A percentile compares a stretch with the other conserved stretches of the same genome.
These are phyloP conservation scores for Dactylellina sp. DNA, from an alignment of 2,329 filamentous ascomycete species.

Conservation along the genomic window DNA sequence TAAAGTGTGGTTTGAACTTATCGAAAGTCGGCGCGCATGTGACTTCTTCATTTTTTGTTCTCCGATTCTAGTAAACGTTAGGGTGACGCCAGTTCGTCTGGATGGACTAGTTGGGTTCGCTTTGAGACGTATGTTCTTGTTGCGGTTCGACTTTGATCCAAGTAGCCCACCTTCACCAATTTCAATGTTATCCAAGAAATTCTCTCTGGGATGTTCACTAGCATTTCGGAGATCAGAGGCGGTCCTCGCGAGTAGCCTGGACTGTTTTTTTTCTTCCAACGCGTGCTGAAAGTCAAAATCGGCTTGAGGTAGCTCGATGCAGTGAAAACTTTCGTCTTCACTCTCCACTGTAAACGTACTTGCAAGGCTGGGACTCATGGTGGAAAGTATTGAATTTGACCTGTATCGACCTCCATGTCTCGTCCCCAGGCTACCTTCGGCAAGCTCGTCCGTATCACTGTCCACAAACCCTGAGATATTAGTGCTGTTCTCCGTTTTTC, in stretches of 20 bases:
- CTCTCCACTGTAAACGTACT: constrained; percentile 93
- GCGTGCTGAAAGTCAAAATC: constrained; percentile 85
- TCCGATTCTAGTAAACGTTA: constrained; percentile 82
- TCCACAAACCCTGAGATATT: constrained; percentile 73
- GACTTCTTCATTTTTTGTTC: constrained; percentile 55
- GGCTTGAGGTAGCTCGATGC: constrained; percentile 84
- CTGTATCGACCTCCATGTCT: constrained; percentile 85
- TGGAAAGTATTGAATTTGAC: constrained; percentile 72
- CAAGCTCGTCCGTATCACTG: constrained; percentile 85
- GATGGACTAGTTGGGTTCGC: constrained; percentile 74
- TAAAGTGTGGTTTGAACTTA: constrained; percentile 49
- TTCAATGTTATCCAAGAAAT: constrained; percentile 87
- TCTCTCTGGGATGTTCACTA: constrained; percentile 69
- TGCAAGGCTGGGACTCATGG: constrained; percentile 89
- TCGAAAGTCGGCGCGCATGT: constrained; percentile 47
- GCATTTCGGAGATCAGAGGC: constrained; percentile 62
- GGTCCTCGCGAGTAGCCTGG: constrained; percentile 51
- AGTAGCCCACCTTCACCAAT: constrained; percentile 83
- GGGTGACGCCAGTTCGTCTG: constrained; percentile 80
- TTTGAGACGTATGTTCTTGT: constrained; percentile 92
- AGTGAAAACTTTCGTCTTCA: constrained; percentile 83
- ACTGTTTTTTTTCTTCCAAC: constrained; percentile 70
- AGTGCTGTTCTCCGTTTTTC: constrained; percentile 73
- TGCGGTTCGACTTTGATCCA: constrained; percentile 83
- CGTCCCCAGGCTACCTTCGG: constrained; percentile 83